Base-by-base conservation (phyloP, 352 stramenopile species). In the Thalassiosira hispida region DNA sequence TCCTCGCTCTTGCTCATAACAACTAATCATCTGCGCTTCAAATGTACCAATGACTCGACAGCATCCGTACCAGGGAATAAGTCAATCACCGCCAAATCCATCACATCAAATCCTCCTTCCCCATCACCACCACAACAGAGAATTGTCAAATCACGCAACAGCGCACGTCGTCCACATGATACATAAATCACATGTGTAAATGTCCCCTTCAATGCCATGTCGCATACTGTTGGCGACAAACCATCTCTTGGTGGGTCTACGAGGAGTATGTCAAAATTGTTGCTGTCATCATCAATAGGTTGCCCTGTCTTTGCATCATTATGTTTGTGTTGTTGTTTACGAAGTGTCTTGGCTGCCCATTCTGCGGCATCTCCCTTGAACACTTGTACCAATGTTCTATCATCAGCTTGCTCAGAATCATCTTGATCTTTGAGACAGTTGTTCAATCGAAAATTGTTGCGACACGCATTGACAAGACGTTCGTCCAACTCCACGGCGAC, bases 11-110 rank as follows among this genome's bases (percentile, higher is more conserved):
- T n/a, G n/a, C n/a, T n/a, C n/a, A n/a, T n/a, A n/a, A n/a, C n/a
- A n/a, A n/a, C n/a, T n/a, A 11, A 67, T 40, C 29, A 59, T 66
- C 77, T 79, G 18, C 80, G 61, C 27, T 59, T 57, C 29, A 93
- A 42, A 85, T 92, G 84, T 11, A 93, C 79, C 22, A 93, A 68
- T 20, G 77, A 86, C 55, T 93, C 87, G 2, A 93, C 83, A 18
- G 80, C 73, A 73, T 88, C 72, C 9, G 81, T 91, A 25, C 83
- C 65, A 18, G 87, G 87, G 81, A 93, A 93, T 18, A 93, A 65
- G 64, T 93, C 87, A 53, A 91, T 72, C n/a, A 91, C 64, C 4
- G 55, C 64, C 53, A 85, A 83, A 70, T 90, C 56, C 9, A 70
- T 76, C 51, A 92, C 64, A 55, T 85, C 60, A 83, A 89, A 93